Percentiles rank a stretch among this genome's conserved stretches.
Conservation (phyloP, 306 rosid genomes). For the Abrus pulchellus region DNA sequence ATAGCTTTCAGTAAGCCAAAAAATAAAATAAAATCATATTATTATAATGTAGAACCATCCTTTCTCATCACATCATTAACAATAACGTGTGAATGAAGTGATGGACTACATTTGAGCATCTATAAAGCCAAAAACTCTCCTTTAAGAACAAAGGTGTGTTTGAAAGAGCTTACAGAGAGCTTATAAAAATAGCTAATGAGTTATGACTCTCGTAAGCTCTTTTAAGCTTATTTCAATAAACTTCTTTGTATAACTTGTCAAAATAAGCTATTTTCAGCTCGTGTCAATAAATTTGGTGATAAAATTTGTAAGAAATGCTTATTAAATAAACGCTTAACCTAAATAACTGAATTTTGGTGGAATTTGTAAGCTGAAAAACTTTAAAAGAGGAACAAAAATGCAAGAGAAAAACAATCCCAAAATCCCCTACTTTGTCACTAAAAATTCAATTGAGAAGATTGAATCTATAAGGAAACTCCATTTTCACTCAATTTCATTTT, state of each 20-base stretch:
- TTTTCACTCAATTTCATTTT: background rate
- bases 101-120: constrained; percentile 17
- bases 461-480: no score
- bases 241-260: no score
- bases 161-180: no score
- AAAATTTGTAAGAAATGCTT: no score
- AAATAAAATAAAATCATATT: constrained; percentile 1
- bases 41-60: constrained; percentile 7
- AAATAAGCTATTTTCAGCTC: no score
- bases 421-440: background rate
- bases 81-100: constrained; percentile 14
- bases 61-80: constrained; percentile 8
- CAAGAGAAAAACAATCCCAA: background rate
- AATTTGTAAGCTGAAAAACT: no score
- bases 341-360: constrained; percentile 12
- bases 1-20: constrained; percentile 30
- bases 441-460: constrained; percentile 5
- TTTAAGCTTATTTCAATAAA: no score
- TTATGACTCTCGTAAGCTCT: no score
- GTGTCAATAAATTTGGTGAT: no score
- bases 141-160: background rate
- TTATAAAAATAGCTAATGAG: no score
- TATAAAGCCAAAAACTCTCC: background rate
- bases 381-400: no score
- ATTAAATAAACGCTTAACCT: background rate